Evolutionary conservation across 371 early-diverging fungal genomes (phyloP), one percentile per base, ranked within the genome.

Genomic region (Mucor piriformis): DNA sequence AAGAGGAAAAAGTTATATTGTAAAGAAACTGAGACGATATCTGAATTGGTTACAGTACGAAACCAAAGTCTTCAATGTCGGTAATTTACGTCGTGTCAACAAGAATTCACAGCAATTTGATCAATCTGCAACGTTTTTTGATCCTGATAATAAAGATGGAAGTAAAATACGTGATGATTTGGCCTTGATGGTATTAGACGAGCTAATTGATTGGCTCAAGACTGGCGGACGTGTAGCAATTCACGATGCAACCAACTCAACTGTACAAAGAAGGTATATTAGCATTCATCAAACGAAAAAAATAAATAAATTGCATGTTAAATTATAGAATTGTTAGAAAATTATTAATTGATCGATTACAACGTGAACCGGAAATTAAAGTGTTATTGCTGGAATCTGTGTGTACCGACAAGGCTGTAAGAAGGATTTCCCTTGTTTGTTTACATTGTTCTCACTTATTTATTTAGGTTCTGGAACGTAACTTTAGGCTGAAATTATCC

Each of bases 211-310:
- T 6, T 95, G 95, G 95, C 74, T 95, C 40, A 80, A 83, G 33
- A 58, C 70, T 11, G 71, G 72, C 3, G 92, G 91, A 10, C 84
- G 88, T 35, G 89, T 93, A 7, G 95, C 90, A 24, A 91, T 95
- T 44, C 93, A 93, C 60, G 95, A 95, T 71, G 95, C 95, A 0
- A 95, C 95, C 11, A 95, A 95, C 67, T 89, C 94, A 1, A 92
- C 92, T 0, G 61, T 84, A 21, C 84, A 83, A 55, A 73, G 95
- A 68, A 79, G 94, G 83, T 80, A 73, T 35, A 35, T 16, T 11
- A 13, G 7, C 43, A 43, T n/a, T 4, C 3, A n/a, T 13, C 2
- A 43, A 7, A 21, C 18, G 10, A 24, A 25, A 24, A 46, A 24
- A 46, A 16, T 48, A 46, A 42, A 33, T 12, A 15, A 18, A 24